phyloP scores from a whole-genome alignment of 305 asterid species.

The Ilex paraguariensis region DNA sequence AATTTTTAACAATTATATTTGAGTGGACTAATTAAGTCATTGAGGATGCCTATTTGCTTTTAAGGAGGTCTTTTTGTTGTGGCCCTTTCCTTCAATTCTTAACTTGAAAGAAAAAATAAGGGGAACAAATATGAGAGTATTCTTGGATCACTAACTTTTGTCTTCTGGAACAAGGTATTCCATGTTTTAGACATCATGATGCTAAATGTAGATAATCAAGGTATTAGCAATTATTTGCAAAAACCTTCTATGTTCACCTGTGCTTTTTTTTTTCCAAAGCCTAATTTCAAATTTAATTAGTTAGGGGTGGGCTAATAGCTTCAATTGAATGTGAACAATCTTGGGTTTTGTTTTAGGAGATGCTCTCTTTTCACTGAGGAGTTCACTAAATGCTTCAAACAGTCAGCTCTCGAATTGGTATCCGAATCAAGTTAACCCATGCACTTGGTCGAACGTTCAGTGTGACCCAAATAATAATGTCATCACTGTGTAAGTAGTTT shows the following conservation, averaged over 20 bases:
- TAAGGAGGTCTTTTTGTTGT: no score
- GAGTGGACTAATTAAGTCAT: no score
- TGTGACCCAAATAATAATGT: conserved; percentile 59
- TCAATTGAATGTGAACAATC: background rate
- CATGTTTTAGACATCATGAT: background rate
- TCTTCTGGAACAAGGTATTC: background rate
- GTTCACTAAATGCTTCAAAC: conserved; percentile 59
- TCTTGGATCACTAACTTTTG: background rate
- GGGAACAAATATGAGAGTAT: no score
- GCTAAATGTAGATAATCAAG: background rate
- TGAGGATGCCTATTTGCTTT: no score
- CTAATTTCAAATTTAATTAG: background rate
- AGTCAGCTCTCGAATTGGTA: conserved; percentile 79
- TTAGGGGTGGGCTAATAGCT: background rate
- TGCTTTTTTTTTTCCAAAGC: background rate
- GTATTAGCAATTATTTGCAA: background rate
- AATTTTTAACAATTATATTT: no score
- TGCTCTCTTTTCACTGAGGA: conserved; percentile 60
- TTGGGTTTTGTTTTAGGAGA: conserved; percentile 47
- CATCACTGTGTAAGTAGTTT: conserved; percentile 59
- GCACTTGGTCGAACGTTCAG: conserved; percentile 86
- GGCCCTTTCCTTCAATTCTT: no score
- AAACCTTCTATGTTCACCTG: background rate
- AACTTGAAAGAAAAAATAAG: no score
- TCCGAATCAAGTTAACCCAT: conserved; percentile 74